These are phyloP conservation scores for Populus hybrid DNA, from an alignment of 441 rosid species.

Conservation along the genomic window DNA sequence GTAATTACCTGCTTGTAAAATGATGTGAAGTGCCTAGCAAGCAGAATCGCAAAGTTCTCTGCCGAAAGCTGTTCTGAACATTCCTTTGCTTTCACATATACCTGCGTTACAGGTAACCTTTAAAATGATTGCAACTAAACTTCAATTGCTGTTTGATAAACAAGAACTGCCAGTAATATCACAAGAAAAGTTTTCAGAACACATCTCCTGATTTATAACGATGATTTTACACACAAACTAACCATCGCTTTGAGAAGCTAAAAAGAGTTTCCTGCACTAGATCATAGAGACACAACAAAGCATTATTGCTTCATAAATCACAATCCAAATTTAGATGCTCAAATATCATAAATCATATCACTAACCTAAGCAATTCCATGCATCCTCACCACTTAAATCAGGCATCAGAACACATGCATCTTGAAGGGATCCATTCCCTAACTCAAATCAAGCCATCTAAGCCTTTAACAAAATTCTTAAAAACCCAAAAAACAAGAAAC, in stretches of 20 bases:
- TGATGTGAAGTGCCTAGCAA: constrained; percentile 74
- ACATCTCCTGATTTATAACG: neutral
- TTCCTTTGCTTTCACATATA: constrained; percentile 85
- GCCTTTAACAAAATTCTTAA: neutral
- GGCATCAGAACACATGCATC: neutral
- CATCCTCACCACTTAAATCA: neutral
- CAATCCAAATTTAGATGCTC: neutral
- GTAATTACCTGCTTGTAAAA: constrained; percentile 62
- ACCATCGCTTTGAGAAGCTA: neutral
- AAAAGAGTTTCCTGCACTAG: neutral
- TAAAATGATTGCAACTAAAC: neutral
- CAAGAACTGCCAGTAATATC: neutral
- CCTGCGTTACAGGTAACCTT: constrained; percentile 35
- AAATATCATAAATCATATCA: neutral
- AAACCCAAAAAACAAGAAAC: neutral
- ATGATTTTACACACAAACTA: neutral
- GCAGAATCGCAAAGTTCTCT: constrained; percentile 74
- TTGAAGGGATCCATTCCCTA: neutral
- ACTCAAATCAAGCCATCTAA: neutral
- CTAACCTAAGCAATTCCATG: neutral
- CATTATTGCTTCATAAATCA: neutral
- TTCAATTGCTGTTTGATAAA: neutral
- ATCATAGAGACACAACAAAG: neutral
- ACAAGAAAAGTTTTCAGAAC: neutral
- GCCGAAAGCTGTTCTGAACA: constrained; percentile 61